A percentile compares a stretch with the other conserved stretches of the same genome.
Conservation (phyloP, 768 basidiomycete genomes). For the Pleurotus cornucopiae region DNA sequence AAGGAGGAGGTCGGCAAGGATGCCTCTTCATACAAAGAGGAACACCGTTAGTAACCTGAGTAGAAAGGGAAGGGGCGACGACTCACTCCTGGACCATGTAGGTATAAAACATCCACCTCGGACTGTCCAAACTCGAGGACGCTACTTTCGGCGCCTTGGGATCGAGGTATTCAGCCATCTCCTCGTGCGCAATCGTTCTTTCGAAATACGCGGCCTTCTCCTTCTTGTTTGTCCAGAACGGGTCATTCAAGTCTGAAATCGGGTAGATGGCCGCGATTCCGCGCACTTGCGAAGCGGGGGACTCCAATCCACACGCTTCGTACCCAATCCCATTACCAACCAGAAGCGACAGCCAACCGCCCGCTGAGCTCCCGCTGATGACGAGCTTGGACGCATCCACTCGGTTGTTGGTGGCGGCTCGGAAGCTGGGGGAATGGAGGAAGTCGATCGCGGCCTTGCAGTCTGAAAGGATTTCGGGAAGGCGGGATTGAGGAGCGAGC, state of each 20-base stretch:
- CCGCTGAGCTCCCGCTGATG: slow-evolving; percentile 34
- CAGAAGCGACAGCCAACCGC: slow-evolving; percentile 33
- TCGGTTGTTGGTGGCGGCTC: slow-evolving; percentile 20
- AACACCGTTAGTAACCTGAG: background rate
- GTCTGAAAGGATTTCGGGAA: slow-evolving; percentile 31
- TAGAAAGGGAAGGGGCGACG: background rate
- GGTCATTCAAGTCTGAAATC: slow-evolving; percentile 30
- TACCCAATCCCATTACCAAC: slow-evolving; percentile 32
- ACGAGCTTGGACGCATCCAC: slow-evolving; percentile 26
- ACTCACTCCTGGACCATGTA: slow-evolving; percentile 39
- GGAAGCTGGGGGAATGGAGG: slow-evolving; percentile 22
- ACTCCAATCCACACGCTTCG: slow-evolving; percentile 24
- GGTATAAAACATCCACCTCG: slow-evolving; percentile 27
- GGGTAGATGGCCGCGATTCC: slow-evolving; percentile 34
- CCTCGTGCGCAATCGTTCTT: slow-evolving; percentile 23
- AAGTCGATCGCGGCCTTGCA: slow-evolving; percentile 30
- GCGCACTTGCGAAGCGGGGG: slow-evolving; percentile 19
- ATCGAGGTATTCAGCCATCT: slow-evolving; percentile 27
- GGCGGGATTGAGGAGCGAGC: slow-evolving; percentile 30
- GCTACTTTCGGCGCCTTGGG: slow-evolving; percentile 21
- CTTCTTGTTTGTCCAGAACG: slow-evolving; percentile 33
- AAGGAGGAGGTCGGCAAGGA: slow-evolving; percentile 25
- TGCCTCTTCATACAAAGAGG: slow-evolving; percentile 16
- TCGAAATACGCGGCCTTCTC: slow-evolving; percentile 28
- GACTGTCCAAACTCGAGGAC: slow-evolving; percentile 19